Conservation (phyloP, 176 grass and related monocot genomes). For the Oryza rufipogon region DNA sequence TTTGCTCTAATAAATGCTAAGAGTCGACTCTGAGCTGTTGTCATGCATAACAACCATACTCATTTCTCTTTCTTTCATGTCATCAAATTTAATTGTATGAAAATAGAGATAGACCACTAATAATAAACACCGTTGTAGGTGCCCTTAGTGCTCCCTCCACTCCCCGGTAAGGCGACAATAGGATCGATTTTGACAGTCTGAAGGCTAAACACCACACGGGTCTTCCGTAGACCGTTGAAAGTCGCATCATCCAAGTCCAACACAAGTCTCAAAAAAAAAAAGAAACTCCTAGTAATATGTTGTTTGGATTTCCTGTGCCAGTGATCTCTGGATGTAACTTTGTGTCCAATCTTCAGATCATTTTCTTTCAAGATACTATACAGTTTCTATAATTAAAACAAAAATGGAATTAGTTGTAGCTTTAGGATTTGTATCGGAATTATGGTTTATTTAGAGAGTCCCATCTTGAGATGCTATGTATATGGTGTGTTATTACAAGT, state of each 20-base stretch:
- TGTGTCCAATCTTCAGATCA: neutral
- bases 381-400: neutral
- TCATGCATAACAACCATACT: too few species aligned
- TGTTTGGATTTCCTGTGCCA: neutral
- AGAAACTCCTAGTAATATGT: too few species aligned
- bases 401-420: neutral
- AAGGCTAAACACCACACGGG: neutral
- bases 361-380: neutral
- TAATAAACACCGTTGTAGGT: too few species aligned
- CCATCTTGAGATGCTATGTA: neutral
- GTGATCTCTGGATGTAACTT: neutral
- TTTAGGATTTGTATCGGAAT: neutral
- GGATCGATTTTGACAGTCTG: neutral
- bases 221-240: conserved; percentile 10
- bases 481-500: neutral
- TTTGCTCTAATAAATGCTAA: too few species aligned
- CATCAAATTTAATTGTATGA: too few species aligned
- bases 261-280: neutral
- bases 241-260: neutral
- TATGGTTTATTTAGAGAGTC: neutral
- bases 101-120: too few species aligned
- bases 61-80: too few species aligned
- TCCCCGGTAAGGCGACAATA: neutral
- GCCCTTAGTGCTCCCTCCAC: neutral
- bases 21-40: too few species aligned